A percentile compares a stretch with the other conserved stretches of the same genome.
Conservation (phyloP, 2,329 filamentous ascomycete species). For the Botrytis sinoallii region DNA sequence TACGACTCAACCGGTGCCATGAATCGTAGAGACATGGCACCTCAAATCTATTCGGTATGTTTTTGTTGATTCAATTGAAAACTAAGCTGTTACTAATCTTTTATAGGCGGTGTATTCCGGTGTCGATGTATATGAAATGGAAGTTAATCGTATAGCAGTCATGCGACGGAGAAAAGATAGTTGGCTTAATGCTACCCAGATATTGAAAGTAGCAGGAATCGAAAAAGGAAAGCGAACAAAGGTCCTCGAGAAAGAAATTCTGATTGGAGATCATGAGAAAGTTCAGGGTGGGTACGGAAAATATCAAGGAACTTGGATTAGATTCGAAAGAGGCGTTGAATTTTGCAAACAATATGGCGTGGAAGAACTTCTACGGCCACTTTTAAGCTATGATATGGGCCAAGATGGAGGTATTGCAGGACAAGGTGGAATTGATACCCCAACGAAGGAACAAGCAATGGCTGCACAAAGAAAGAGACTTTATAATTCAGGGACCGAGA, state of each 20-base stretch:
- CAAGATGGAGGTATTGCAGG: constrained; percentile 70
- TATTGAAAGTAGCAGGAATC: constrained; percentile 93
- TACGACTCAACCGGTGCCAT: constrained; percentile 32
- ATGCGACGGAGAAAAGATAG: constrained; percentile 95
- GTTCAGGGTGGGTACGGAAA: constrained; percentile 98
- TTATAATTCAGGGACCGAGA: constrained; percentile 74
- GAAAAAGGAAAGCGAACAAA: constrained; percentile 98
- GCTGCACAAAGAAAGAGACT: constrained; percentile 89
- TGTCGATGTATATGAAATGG: constrained; percentile 97
- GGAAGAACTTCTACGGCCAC: constrained; percentile 69
- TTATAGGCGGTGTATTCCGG: constrained; percentile 83
- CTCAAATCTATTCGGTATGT: constrained; percentile 62
- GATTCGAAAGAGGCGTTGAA: constrained; percentile 85
- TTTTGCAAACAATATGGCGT: constrained; percentile 81
- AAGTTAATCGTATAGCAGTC: constrained; percentile 86
- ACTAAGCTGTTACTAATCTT: constrained; percentile 10
- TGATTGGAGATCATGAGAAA: constrained; percentile 95
- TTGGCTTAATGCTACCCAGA: constrained; percentile 97
- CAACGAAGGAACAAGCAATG: constrained; percentile 98
- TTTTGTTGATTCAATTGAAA: constrained; percentile 17
- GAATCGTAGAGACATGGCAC: constrained; percentile 36
- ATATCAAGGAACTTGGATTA: constrained; percentile 99
- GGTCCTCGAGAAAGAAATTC: constrained; percentile 95
- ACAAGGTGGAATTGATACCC: constrained; percentile 79
- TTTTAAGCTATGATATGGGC: constrained; percentile 78